Conservation (phyloP, 106 monocot species). For the Platanthera guangdongensis region DNA sequence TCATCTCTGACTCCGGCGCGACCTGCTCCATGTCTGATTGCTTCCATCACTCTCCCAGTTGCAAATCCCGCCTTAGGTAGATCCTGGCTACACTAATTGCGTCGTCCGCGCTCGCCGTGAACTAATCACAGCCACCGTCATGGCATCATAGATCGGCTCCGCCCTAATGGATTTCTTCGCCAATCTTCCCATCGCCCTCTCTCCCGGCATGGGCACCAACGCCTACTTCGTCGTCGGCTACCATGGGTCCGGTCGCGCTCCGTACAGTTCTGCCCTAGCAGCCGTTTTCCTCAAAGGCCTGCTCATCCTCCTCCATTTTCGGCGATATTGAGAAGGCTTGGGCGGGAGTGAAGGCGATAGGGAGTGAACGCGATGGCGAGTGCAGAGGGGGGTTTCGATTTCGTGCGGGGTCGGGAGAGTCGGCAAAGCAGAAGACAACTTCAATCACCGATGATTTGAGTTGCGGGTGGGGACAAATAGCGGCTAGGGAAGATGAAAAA, state of each 20-base stretch:
- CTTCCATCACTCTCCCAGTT: slow-evolving; percentile 11
- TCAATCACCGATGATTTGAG: too few relatives aligned
- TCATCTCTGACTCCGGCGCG: slow-evolving; percentile 38
- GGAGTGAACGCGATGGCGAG: too few relatives aligned
- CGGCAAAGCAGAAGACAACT: too few relatives aligned
- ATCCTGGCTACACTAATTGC: slow-evolving; percentile 35
- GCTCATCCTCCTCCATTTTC: slow-evolving; percentile 24
- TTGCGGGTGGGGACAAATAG: too few relatives aligned
- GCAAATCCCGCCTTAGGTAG: slow-evolving; percentile 23
- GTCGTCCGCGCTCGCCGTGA: slow-evolving; percentile 32
- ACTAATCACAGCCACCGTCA: slow-evolving; percentile 36
- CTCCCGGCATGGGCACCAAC: slow-evolving; percentile 43
- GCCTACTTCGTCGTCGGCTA: slow-evolving; percentile 45
- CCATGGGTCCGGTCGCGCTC: slow-evolving; percentile 32
- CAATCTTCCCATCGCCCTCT: slow-evolving; percentile 35
- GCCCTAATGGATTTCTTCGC: slow-evolving; percentile 34
- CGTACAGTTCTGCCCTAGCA: slow-evolving; percentile 26
- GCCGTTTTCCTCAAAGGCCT: slow-evolving; percentile 38
- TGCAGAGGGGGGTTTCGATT: too few relatives aligned
- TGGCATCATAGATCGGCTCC: slow-evolving; percentile 28
- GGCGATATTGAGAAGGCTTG: too few relatives aligned
- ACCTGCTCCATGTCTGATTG: slow-evolving; percentile 33
- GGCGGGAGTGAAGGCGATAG: too few relatives aligned
- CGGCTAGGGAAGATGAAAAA: too few relatives aligned
- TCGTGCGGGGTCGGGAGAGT: too few relatives aligned